Percentiles rank a stretch among this genome's conserved stretches.
phyloP scores from a whole-genome alignment of 2,329 filamentous ascomycete species.

The Alternaria conjuncta region DNA sequence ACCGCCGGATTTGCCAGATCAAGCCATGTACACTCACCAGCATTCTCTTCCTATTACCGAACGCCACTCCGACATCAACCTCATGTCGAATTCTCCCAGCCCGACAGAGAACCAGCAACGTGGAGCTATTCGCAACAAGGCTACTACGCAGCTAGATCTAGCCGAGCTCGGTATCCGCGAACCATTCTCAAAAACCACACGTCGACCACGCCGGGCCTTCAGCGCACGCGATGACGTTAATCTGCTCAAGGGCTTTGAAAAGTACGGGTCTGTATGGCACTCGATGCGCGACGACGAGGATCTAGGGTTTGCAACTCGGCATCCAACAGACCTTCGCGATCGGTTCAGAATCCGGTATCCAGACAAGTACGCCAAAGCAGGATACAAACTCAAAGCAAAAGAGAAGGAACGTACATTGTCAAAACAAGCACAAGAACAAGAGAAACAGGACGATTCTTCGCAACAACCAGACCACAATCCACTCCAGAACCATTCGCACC shows the following conservation, averaged over 20 bases:
- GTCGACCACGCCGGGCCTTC: conserved; percentile 63
- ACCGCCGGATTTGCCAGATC: not conserved
- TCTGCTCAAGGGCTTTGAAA: conserved; percentile 63
- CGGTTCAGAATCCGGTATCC: conserved; percentile 67
- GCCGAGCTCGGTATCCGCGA: conserved; percentile 56
- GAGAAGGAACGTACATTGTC: conserved; percentile 25
- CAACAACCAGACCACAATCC: too few species aligned
- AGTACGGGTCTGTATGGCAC: conserved; percentile 67
- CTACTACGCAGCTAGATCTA: conserved; percentile 35
- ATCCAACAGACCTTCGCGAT: conserved; percentile 65
- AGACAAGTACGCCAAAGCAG: conserved; percentile 60
- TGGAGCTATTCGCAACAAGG: conserved; percentile 28
- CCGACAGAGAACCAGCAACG: conserved; percentile 7
- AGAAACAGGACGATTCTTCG: not conserved
- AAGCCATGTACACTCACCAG: not conserved
- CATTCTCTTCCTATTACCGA: not conserved
- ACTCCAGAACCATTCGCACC: not conserved
- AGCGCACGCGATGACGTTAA: conserved; percentile 64
- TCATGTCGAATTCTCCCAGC: not conserved
- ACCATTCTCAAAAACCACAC: conserved; percentile 57
- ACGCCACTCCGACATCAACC: not conserved
- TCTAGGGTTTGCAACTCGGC: conserved; percentile 59
- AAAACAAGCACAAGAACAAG: not conserved
- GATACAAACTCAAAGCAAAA: conserved; percentile 50
- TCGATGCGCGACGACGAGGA: conserved; percentile 62